Percentiles rank a stretch among this genome's conserved stretches.
phyloP scores from a whole-genome alignment of 1,284 basidiomycete genomes.

The Crepidotus sp. region DNA sequence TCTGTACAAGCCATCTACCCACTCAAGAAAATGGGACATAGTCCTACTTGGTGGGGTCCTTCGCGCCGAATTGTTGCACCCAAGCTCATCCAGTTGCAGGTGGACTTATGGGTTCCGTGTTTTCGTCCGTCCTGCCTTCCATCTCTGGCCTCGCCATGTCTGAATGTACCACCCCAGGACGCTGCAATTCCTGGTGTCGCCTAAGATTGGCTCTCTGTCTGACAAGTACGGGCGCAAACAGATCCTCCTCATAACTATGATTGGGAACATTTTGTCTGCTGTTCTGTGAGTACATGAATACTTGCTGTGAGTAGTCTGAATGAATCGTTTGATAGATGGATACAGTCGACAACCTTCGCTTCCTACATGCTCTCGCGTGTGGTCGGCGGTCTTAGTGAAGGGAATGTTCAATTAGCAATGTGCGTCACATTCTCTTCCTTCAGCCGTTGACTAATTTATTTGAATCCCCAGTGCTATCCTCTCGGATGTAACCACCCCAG shows the following conservation, averaged over 20 bases:
- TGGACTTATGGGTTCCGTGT: conserved; percentile 82
- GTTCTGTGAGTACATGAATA: conserved; percentile 51
- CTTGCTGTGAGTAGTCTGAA: not conserved
- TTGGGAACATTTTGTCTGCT: conserved; percentile 85
- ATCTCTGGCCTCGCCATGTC: conserved; percentile 6
- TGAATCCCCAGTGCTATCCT: conserved; percentile 25
- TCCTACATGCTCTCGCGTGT: conserved; percentile 84
- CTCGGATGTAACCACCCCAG: conserved; percentile 75
- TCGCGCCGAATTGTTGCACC: not conserved
- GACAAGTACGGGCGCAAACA: conserved; percentile 82
- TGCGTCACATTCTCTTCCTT: conserved; percentile 27
- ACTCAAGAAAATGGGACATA: conserved; percentile 72
- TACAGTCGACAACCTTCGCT: conserved; percentile 78
- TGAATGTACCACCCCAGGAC: conserved; percentile 37
- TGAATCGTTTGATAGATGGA: conserved; percentile 50
- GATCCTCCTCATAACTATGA: conserved; percentile 76
- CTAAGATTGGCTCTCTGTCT: conserved; percentile 71
- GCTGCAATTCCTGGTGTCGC: conserved; percentile 82
- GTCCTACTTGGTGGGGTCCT: conserved; percentile 55
- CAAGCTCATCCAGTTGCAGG: conserved; percentile 32
- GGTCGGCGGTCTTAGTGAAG: conserved; percentile 85
- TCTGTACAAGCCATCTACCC: conserved; percentile 50
- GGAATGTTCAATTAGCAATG: conserved; percentile 78
- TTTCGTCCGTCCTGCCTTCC: conserved; percentile 54
- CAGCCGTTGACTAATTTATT: not conserved